These are phyloP conservation scores for Russula sp. DNA, from an alignment of 768 basidiomycete genomes.

Conservation along the genomic window DNA sequence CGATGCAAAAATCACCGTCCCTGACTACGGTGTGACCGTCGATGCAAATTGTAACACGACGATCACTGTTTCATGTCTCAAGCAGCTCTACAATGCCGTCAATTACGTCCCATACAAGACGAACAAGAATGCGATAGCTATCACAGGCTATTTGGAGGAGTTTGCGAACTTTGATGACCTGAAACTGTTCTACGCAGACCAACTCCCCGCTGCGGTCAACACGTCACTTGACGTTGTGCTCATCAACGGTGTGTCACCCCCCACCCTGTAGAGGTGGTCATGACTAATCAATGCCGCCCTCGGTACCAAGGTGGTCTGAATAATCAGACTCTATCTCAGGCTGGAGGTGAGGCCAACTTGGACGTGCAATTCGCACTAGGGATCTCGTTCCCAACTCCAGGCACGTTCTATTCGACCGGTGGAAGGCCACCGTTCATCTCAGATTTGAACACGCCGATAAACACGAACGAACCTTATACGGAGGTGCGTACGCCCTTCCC, in stretches of 20 bases:
- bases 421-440: slow-evolving; percentile 40
- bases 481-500: slow-evolving; percentile 31
- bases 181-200: slow-evolving; percentile 30
- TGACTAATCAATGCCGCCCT: not conserved
- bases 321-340: slow-evolving; percentile 45
- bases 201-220: slow-evolving; percentile 31
- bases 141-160: slow-evolving; percentile 34
- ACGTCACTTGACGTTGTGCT: slow-evolving; percentile 49
- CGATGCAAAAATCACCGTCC: not conserved
- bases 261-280: not conserved
- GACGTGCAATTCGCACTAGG: slow-evolving; percentile 67
- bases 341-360: slow-evolving; percentile 61
- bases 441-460: not conserved
- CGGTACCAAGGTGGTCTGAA: slow-evolving; percentile 45
- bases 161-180: slow-evolving; percentile 32
- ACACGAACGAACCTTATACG: slow-evolving; percentile 47
- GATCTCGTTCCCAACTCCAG: slow-evolving; percentile 53
- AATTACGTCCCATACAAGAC: slow-evolving; percentile 27
- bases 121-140: slow-evolving; percentile 31
- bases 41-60: slow-evolving; percentile 33
- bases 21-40: slow-evolving; percentile 17
- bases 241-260: slow-evolving; percentile 42
- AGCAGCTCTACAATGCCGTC: slow-evolving; percentile 33
- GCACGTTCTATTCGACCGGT: slow-evolving; percentile 55
- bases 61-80: slow-evolving; percentile 33